phyloP scores from a whole-genome alignment of 2,329 filamentous ascomycete genomes.

The Huntiella moniliformis region DNA sequence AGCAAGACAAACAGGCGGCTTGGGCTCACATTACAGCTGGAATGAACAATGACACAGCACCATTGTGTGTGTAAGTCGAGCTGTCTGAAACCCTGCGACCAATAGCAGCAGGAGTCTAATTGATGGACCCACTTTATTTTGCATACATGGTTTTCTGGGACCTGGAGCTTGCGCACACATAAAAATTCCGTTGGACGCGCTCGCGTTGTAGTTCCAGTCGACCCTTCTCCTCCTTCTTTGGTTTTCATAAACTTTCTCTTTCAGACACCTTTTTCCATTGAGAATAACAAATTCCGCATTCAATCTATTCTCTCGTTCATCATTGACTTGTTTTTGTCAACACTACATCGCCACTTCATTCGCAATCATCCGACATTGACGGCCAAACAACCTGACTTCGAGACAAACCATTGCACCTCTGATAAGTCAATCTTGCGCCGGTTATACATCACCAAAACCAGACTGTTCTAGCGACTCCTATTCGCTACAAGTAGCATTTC shows the following conservation, averaged over 20 bases:
- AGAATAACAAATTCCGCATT: neutral
- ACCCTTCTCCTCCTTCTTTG: neutral
- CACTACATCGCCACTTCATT: neutral
- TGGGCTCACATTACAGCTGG: too few species aligned
- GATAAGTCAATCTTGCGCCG: neutral
- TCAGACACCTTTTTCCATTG: neutral
- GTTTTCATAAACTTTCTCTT: neutral
- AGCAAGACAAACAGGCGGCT: too few species aligned
- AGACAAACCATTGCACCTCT: neutral
- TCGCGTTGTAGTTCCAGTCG: constrained; percentile 2
- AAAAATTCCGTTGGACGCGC: constrained; percentile 9
- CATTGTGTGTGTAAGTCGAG: too few species aligned
- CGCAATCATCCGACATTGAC: neutral
- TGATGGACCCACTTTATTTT: constrained; percentile 8
- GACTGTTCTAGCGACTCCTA: neutral
- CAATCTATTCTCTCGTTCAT: neutral
- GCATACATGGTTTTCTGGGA: neutral
- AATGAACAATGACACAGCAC: too few species aligned
- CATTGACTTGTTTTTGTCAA: neutral
- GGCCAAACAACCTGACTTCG: neutral
- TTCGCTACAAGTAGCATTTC: neutral
- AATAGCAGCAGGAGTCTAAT: too few species aligned
- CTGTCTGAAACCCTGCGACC: too few species aligned
- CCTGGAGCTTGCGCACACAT: constrained; percentile 8
- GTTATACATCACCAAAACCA: neutral